A percentile compares a stretch with the other conserved stretches of the same genome.
phyloP scores from a whole-genome alignment of 2,329 filamentous ascomycete species.

The Didymellaceae sp. region DNA sequence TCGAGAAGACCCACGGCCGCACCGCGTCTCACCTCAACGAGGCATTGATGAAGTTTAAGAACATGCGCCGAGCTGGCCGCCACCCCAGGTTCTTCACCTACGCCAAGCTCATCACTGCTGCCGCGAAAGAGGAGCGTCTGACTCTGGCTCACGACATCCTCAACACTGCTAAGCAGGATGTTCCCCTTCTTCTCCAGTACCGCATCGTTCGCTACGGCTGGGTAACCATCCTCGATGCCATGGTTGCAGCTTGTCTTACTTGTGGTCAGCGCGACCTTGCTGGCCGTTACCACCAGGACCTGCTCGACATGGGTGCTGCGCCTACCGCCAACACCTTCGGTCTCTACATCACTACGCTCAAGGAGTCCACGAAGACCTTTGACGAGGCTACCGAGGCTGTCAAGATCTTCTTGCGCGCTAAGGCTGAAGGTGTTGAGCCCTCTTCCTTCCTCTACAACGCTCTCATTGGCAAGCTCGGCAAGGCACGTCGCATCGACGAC shows the following conservation, averaged over 20 bases:
- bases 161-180: constrained; percentile 85
- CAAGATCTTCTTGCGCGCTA: constrained; percentile 94
- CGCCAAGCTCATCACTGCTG: constrained; percentile 90
- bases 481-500: constrained; percentile 96
- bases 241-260: constrained; percentile 90
- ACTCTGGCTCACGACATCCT: constrained; percentile 85
- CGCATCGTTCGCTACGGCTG: constrained; percentile 90
- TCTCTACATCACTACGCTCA: constrained; percentile 98
- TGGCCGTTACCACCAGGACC: constrained; percentile 86
- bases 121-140: constrained; percentile 83
- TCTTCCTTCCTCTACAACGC: constrained; percentile 98
- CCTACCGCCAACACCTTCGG: constrained; percentile 98
- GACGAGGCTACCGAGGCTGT: constrained; percentile 97
- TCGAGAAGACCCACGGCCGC: constrained; percentile 80
- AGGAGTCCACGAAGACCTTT: constrained; percentile 96
- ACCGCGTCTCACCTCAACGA: constrained; percentile 78
- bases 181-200: constrained; percentile 84
- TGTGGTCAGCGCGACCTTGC: constrained; percentile 81
- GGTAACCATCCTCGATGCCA: constrained; percentile 94
- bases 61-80: constrained; percentile 89
- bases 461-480: constrained; percentile 96
- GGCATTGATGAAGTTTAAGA: constrained; percentile 82
- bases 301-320: constrained; percentile 86
- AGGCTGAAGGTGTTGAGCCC: constrained; percentile 91
- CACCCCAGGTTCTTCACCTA: constrained; percentile 97